A percentile compares a stretch with the other conserved stretches of the same genome.
phyloP scores from a whole-genome alignment of 805 yeast genomes.

The Tetrapisispora namnaoensis region DNA sequence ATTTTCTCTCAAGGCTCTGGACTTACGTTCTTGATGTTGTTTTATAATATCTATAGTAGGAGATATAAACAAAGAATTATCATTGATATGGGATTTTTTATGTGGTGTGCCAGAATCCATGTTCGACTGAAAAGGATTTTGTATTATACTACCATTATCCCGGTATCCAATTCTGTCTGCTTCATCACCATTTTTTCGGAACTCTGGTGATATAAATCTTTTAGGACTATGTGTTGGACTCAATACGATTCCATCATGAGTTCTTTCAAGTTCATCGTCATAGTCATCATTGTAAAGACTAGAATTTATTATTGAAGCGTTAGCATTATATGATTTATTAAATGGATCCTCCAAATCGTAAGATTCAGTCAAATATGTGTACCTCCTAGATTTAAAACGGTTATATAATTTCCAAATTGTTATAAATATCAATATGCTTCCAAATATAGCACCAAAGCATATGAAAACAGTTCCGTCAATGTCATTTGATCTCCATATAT shows the following conservation, averaged over 20 bases:
- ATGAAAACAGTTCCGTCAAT: slow-evolving; percentile 74
- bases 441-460: slow-evolving; percentile 63
- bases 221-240: neutral
- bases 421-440: slow-evolving; percentile 44
- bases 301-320: neutral
- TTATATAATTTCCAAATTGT: slow-evolving; percentile 43
- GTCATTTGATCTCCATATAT: slow-evolving; percentile 36
- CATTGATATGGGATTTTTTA: slow-evolving; percentile 12
- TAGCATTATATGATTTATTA: neutral
- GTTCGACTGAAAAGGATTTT: slow-evolving; percentile 10
- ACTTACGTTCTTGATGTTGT: slow-evolving; percentile 32
- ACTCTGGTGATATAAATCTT: neutral
- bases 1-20: slow-evolving; percentile 9
- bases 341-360: slow-evolving; percentile 2
- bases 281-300: neutral
- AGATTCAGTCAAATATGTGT: slow-evolving; percentile 33
- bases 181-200: neutral
- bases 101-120: slow-evolving; percentile 9
- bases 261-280: neutral
- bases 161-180: neutral
- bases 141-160: neutral
- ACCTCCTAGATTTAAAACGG: slow-evolving; percentile 39
- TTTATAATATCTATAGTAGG: slow-evolving; percentile 71
- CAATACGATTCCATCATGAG: neutral
- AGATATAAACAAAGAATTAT: slow-evolving; percentile 51